Percentiles rank a stretch among this genome's conserved stretches.
phyloP scores from a whole-genome alignment of 2,329 filamentous ascomycete genomes.

The Aureobasidium sp. region DNA sequence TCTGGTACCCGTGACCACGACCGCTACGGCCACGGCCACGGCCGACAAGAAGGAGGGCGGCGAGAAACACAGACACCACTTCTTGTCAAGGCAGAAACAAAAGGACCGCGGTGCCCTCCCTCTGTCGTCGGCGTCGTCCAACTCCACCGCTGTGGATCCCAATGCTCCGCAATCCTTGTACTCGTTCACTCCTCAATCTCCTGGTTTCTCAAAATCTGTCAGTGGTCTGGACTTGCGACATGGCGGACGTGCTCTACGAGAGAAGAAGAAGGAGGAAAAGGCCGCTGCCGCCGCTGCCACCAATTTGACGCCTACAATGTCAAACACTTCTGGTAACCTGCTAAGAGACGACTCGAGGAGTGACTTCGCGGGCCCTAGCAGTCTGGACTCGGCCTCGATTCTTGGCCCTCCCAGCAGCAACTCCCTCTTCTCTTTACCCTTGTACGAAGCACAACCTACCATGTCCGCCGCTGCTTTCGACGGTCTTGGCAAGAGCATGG shows the following conservation, averaged over 20 bases:
- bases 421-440: constrained; percentile 27
- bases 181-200: constrained; percentile 71
- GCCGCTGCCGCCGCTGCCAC: constrained; percentile 33
- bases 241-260: constrained; percentile 66
- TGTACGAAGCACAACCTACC: constrained; percentile 25
- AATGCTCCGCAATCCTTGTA: constrained; percentile 69
- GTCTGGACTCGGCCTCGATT: constrained; percentile 16
- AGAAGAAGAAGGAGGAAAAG: constrained; percentile 59
- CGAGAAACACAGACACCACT: constrained; percentile 69
- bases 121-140: constrained; percentile 68
- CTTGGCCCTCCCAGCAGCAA: constrained; percentile 24
- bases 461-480: constrained; percentile 35
- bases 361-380: constrained; percentile 21
- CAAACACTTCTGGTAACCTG: constrained; percentile 24
- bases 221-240: constrained; percentile 73
- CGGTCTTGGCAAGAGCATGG: constrained; percentile 41
- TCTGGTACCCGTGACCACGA: constrained; percentile 52
- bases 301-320: constrained; percentile 26
- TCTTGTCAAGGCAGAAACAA: constrained; percentile 70
- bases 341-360: constrained; percentile 16
- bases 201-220: constrained; percentile 75
- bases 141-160: constrained; percentile 68
- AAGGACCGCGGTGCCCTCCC: constrained; percentile 65
- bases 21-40: constrained; percentile 26
- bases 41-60: constrained; percentile 68